phyloP scores from a whole-genome alignment of 2,329 filamentous ascomycete species.

The Sclerotiophoma versabilis region DNA sequence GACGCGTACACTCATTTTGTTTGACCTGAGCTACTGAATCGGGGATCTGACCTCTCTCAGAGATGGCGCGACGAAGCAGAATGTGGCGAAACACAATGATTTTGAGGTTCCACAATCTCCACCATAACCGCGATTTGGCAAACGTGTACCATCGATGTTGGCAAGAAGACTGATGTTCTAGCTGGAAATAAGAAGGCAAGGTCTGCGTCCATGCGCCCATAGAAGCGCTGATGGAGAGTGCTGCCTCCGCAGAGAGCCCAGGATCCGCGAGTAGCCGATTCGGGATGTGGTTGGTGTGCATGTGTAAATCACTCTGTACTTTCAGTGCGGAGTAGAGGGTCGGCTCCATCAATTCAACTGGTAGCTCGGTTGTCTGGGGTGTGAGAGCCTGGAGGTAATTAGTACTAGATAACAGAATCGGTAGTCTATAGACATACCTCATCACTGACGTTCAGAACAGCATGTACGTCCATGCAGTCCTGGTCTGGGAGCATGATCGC shows the following conservation, averaged over 20 bases:
- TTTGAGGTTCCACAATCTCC: slow-evolving; percentile 37
- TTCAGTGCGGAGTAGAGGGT: slow-evolving; percentile 33
- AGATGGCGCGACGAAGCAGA: slow-evolving; percentile 31
- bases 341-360: slow-evolving; percentile 24
- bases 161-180: slow-evolving; percentile 11
- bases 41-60: slow-evolving; percentile 29
- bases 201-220: slow-evolving; percentile 29
- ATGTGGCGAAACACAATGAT: slow-evolving; percentile 38
- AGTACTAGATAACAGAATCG: not conserved
- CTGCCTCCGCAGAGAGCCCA: slow-evolving; percentile 33
- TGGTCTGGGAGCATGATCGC: slow-evolving; percentile 35
- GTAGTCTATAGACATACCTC: slow-evolving; percentile 15
- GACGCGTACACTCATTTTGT: slow-evolving; percentile 32
- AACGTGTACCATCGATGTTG: slow-evolving; percentile 30
- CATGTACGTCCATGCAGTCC: slow-evolving; percentile 35
- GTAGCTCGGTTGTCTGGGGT: slow-evolving; percentile 27
- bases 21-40: slow-evolving; percentile 25
- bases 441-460: slow-evolving; percentile 31
- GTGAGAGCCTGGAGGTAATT: slow-evolving; percentile 26
- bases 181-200: slow-evolving; percentile 29
- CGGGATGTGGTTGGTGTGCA: slow-evolving; percentile 34
- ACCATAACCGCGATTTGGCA: slow-evolving; percentile 33
- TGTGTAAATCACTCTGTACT: slow-evolving; percentile 32
- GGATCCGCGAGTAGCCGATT: slow-evolving; percentile 34
- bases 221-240: slow-evolving; percentile 26